Base-by-base conservation (phyloP, 352 stramenopile species). In the Pythium periplocum region DNA sequence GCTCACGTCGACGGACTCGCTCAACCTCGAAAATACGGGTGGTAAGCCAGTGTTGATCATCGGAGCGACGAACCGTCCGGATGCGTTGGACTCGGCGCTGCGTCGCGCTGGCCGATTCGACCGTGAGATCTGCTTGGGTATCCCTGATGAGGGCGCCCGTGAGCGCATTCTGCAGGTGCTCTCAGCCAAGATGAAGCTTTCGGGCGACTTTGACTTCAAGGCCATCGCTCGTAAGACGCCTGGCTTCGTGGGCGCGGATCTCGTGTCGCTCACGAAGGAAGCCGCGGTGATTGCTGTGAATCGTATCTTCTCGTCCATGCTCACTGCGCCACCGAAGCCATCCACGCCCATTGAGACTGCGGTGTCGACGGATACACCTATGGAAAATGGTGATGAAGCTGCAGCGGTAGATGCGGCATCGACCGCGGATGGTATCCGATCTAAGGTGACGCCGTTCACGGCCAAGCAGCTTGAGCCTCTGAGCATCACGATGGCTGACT, bases 241-340 rank as follows among this genome's bases (percentile, higher is more conserved):
- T 7, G 97, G 97, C 32, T 99, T 96, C 74, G 97, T 99, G 4
- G 98, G 97, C 40, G 97, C 98, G 0, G 97, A 99, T 73, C 71
- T 99, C 17, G 86, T 96, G 12, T 98, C 94, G 48, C 84, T 99
- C 40, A 98, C 90, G 2, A 99, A 98, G 59, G 97, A 99, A 73
- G 98, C 98, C 7, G 98, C 96, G 0, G 94, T 99, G 5, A 83
- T 98, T 48, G 95, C 96, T 0, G 98, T 99, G 46, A 98, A 99
- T 70, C 90, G 97, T 12, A 98, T 99, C 57, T 99, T 99, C 68
- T 87, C 81, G 17, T 85, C 68, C 30, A 87, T 91, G 48, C 66
- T 86, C 47, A 62, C 9, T 6, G 50, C 43, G 12, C 53, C 36
- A 9, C 37, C 55, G 38, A 45, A 64, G 52, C 47, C 4, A 45